Evolutionary conservation across 208 protist genomes (phyloP).

Genomic region (Leishmania amazonensis): DNA sequence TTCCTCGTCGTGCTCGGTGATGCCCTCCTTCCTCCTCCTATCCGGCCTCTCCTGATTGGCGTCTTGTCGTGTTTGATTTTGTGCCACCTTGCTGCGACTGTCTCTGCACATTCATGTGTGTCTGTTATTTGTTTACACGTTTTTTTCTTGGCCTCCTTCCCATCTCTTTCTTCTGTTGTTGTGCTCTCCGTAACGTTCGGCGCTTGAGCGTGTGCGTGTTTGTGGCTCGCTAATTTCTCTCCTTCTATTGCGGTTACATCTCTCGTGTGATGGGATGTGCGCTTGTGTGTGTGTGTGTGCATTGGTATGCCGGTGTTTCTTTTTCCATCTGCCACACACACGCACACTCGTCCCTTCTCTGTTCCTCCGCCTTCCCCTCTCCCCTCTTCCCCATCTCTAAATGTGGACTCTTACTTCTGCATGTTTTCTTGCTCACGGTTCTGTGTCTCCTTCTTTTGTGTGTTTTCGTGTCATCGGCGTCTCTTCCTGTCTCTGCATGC

Average conservation of each 20-base stretch:
- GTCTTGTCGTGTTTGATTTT: not conserved
- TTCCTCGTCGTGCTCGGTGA: not conserved
- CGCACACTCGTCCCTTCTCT: not conserved
- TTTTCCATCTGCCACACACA: not conserved
- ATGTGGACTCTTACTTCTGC: constrained; percentile 1
- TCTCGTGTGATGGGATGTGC: not conserved
- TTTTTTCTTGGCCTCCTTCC: not conserved
- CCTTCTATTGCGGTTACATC: not conserved
- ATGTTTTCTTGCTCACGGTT: not conserved
- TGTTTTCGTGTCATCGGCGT: not conserved
- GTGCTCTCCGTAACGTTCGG: not conserved
- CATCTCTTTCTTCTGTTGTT: not conserved
- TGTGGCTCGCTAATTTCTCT: not conserved
- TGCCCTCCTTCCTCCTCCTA: not conserved
- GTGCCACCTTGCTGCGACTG: not conserved
- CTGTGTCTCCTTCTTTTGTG: not conserved
- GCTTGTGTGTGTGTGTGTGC: not conserved
- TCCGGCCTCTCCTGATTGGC: not conserved
- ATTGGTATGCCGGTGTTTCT: not conserved
- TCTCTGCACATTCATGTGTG: not conserved
- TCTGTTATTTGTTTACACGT: not conserved
- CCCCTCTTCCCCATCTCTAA: not conserved
- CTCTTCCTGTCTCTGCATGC: not conserved
- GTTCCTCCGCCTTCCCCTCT: not conserved
- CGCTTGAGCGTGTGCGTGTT: not conserved